Evolutionary conservation across 1,284 basidiomycete species (phyloP).

Genomic region (Tilletia setariae): DNA sequence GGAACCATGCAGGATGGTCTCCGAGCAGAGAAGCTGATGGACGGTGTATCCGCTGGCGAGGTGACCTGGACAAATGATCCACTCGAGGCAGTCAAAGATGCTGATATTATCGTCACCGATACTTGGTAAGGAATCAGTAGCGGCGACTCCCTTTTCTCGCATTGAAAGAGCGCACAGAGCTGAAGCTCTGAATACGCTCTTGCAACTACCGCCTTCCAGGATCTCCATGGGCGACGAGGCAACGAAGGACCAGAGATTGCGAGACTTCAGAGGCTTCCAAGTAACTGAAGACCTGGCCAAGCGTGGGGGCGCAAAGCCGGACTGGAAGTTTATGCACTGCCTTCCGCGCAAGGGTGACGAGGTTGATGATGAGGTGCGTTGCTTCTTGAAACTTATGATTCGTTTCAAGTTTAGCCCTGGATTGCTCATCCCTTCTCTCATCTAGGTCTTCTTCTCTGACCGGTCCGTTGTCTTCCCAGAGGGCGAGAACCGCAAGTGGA

Average conservation of each 20-base stretch:
- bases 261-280: conserved; percentile 88
- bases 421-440: background rate
- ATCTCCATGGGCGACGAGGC: conserved; percentile 98
- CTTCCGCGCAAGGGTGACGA: conserved; percentile 87
- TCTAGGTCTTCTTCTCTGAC: conserved; percentile 47
- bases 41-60: conserved; percentile 42
- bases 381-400: background rate
- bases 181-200: too few species aligned
- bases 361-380: conserved; percentile 56
- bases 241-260: conserved; percentile 80
- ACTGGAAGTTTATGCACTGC: conserved; percentile 97
- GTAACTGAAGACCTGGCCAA: conserved; percentile 69
- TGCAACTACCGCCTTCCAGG: too few species aligned
- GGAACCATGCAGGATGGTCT: conserved; percentile 47
- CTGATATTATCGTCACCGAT: conserved; percentile 83
- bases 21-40: conserved; percentile 33
- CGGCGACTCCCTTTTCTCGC: background rate
- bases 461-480: conserved; percentile 53
- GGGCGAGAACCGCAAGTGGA: conserved; percentile 55
- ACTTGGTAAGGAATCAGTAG: conserved; percentile 48
- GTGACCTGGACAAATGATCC: conserved; percentile 78
- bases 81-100: conserved; percentile 77
- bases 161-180: background rate
- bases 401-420: background rate
- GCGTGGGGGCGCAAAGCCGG: conserved; percentile 72